Base-by-base conservation (phyloP, 176 grass and related monocot genomes). In the Oryza glumipatula region DNA sequence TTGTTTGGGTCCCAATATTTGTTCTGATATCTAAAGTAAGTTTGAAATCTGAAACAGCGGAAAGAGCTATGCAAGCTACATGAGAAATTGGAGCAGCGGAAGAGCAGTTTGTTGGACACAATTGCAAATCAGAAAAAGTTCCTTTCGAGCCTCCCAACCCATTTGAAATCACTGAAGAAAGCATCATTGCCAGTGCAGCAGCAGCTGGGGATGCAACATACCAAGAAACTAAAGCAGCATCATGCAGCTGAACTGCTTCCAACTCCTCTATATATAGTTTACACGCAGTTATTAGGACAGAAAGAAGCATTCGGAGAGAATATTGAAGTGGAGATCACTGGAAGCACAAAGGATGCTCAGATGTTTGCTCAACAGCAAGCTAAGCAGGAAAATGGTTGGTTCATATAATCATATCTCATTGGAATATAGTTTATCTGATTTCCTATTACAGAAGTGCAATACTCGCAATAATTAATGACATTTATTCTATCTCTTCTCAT, bases 91-190 rank as follows among this genome's bases (percentile, higher is more conserved):
- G 93, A 92, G 85, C 88, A 89, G 35, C 89, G 80, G 44, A 99
- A 86, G 82, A 83, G 77, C 73, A 88, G 70, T 68, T 84, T 99
- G 60, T 47, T 92, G 46, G 89, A 89, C 21, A 96, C 81, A 46
- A 96, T 99, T 81, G 77, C 84, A 75, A 90, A 83, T 75, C 90
- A 89, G 83, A 99, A 94, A 84, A 99, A 75, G 84, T 99, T 99
- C 82, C 96, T 99, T 30, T 96, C 88, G 68, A 99, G 91, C 72
- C 89, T 99, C 43, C 96, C 96, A 60, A 96, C 91, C 8, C 91
- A 98, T 87, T 87, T 98, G 74, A 98, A 98, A 88, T 98, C 96
- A 76, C 89, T 98, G 83, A 98, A 98, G 91, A 98, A 98, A 94
- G 96, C 96, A 86, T 94, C 96, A 61, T 89, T 98, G 39, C 96